A percentile compares a stretch with the other conserved stretches of the same genome.
Evolutionary conservation across 1,139 yeast genomes (phyloP).

Genomic region (Nakaseomyces sp.): DNA sequence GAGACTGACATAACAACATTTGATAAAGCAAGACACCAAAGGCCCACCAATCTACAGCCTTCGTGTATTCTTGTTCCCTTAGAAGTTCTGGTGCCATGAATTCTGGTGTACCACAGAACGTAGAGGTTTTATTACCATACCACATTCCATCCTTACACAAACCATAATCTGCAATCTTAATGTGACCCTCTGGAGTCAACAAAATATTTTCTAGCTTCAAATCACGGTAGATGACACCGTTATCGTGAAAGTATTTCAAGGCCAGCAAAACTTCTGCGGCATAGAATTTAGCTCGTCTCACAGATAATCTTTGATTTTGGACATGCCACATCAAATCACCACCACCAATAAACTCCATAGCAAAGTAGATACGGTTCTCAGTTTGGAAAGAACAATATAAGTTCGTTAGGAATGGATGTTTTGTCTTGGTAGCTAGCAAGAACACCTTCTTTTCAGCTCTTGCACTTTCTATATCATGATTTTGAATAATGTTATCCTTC

Average conservation of each 20-base stretch:
- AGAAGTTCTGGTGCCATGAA: constrained; percentile 98
- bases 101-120: constrained; percentile 98
- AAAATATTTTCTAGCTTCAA: constrained; percentile 89
- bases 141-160: constrained; percentile 95
- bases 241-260: constrained; percentile 85
- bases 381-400: constrained; percentile 96
- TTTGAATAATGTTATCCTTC: constrained; percentile 89
- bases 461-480: constrained; percentile 93
- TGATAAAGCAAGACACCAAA: constrained; percentile 93
- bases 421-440: constrained; percentile 77
- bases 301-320: constrained; percentile 82
- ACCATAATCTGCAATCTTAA: constrained; percentile 94
- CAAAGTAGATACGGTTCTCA: constrained; percentile 92
- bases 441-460: constrained; percentile 90
- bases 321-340: constrained; percentile 99
- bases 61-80: constrained; percentile 82
- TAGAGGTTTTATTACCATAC: constrained; percentile 80
- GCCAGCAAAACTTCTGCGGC: constrained; percentile 94
- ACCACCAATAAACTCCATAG: constrained; percentile 95
- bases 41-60: constrained; percentile 99
- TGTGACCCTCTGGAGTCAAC: constrained; percentile 86
- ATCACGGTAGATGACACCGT: constrained; percentile 94
- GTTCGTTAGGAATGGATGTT: constrained; percentile 87
- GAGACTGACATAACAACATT: constrained; percentile 93
- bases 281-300: constrained; percentile 88